phyloP scores from a whole-genome alignment of 192 early-diverging fungal species.

The Backusella mclennaniae region DNA sequence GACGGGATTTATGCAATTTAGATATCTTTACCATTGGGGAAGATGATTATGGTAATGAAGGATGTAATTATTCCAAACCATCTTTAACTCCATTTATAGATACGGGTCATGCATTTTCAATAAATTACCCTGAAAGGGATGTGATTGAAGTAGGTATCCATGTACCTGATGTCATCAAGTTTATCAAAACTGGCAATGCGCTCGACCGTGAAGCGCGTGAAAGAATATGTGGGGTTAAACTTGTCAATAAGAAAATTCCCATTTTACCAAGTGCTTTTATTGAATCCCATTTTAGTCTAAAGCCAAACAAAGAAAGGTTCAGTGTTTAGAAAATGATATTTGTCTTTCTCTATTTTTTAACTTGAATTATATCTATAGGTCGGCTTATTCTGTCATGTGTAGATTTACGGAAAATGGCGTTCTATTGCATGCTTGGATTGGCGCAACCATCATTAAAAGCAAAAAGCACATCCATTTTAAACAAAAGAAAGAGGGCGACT shows the following conservation, averaged over 20 bases:
- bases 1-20: slow-evolving; percentile 65
- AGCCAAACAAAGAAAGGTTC: slow-evolving; percentile 71
- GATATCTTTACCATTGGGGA: slow-evolving; percentile 52
- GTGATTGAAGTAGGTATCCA: slow-evolving; percentile 70
- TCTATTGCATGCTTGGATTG: slow-evolving; percentile 71
- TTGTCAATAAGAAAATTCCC: slow-evolving; percentile 92
- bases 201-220: slow-evolving; percentile 91
- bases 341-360: neutral
- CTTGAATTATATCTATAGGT: slow-evolving; percentile 18
- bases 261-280: slow-evolving; percentile 91
- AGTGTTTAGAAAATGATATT: neutral
- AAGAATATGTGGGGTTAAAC: slow-evolving; percentile 86
- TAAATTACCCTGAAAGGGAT: slow-evolving; percentile 55
- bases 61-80: neutral
- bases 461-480: neutral
- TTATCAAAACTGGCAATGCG: slow-evolving; percentile 84
- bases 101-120: slow-evolving; percentile 76
- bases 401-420: slow-evolving; percentile 84
- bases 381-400: slow-evolving; percentile 96
- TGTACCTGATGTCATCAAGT: slow-evolving; percentile 96
- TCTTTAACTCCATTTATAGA: neutral
- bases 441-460: slow-evolving; percentile 83
- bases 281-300: slow-evolving; percentile 92
- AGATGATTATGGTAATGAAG: slow-evolving; percentile 50
- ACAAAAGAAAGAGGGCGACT: neutral